Base-by-base conservation (phyloP, 1,139 yeast species). In the Yamadazyma pseudoaaseri region DNA sequence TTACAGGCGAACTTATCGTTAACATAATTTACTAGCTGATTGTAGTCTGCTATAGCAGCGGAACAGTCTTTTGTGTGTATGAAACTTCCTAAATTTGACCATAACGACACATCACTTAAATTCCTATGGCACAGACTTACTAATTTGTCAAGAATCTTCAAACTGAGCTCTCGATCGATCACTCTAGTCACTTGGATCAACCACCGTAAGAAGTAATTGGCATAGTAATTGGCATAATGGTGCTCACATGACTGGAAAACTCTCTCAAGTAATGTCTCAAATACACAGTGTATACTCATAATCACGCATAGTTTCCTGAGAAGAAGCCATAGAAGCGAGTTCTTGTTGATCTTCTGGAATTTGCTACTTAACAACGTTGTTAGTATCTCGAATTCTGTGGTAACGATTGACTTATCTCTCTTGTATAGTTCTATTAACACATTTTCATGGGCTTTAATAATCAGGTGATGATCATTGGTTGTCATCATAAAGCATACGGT, bases 201-300 rank as follows among this genome's bases (percentile, higher is more conserved):
- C 73, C 73, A 69, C 18, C 52, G 44, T 10, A 67, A 38, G 35
- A 53, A 66, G 32, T 49, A 51, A 20, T 58, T 52, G 2, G 66
- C 74, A 34, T 69, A 65, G 43, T 70, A 70, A 44, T 69, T 70
- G 31, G 72, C 67, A 44, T 51, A 63, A 42, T 70, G 76, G 27
- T 58, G 33, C 20, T 54, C 47, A 42, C 65, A 59, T 16, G 73
- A 60, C 33, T 44, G 51, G 18, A 65, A 41, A 2, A 58, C 40
- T 26, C 67, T 42, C 7, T 37, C 41, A 2, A 60, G 21, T 2
- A 56, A 27, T 7, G 32, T 27, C 10, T 25, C 9, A 24, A 33
- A 41, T 20, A 31, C 16, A 8, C 21, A 9, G 6, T 5, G 6
- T 8, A 31, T 11, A 4, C 16, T 11, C 27, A 50, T 29, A 7